These are phyloP conservation scores for Allomyces macrogynus DNA, from an alignment of 192 early-diverging fungal species.

Conservation along the genomic window DNA sequence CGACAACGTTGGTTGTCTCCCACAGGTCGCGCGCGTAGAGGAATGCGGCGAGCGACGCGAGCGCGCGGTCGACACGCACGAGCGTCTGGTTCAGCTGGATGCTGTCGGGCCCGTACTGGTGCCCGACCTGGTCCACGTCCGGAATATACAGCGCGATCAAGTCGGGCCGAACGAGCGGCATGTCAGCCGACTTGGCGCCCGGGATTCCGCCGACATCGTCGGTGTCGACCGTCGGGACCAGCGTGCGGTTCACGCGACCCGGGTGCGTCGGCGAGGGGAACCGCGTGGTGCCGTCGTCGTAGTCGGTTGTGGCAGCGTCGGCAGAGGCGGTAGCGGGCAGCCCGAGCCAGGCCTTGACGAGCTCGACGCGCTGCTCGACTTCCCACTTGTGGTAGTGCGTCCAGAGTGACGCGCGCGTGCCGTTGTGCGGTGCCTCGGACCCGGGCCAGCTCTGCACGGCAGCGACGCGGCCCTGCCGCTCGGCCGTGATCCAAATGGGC, in stretches of 20 bases:
- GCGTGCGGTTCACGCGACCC: no score
- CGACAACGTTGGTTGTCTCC: constrained; percentile 1
- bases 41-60: constrained; percentile 1
- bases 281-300: neutral
- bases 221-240: neutral
- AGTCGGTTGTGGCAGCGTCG: no score
- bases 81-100: constrained; percentile 2
- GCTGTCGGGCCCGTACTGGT: neutral
- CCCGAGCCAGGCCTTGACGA: constrained; percentile 1
- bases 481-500: constrained; percentile 6
- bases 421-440: neutral
- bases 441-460: constrained; percentile 1
- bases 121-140: neutral
- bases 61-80: constrained; percentile 1
- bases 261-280: neutral
- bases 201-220: neutral
- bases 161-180: neutral
- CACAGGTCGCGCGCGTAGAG: neutral
- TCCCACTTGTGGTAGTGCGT: neutral
- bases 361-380: constrained; percentile 1
- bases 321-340: neutral
- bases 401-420: neutral
- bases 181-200: neutral
- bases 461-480: neutral
- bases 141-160: constrained; percentile 1